phyloP scores from a whole-genome alignment of 768 basidiomycete genomes.

The Megacollybia marginata region DNA sequence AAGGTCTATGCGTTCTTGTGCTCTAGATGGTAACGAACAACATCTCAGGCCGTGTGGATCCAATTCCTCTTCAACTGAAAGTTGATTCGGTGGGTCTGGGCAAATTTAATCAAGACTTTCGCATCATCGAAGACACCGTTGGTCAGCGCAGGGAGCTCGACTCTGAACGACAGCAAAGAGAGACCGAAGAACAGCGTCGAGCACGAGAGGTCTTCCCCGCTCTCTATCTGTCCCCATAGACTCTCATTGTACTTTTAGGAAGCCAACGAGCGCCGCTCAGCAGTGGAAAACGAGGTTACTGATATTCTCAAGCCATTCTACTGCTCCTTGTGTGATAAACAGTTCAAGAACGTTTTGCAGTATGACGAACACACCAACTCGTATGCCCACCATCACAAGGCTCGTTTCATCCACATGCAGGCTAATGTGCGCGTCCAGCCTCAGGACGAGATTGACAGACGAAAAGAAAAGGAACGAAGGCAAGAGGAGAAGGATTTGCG shows the following conservation, averaged over 20 bases:
- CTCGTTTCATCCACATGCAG: constrained; percentile 78
- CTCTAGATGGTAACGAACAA: neutral
- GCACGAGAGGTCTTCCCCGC: constrained; percentile 51
- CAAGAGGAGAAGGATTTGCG: constrained; percentile 81
- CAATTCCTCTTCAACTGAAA: constrained; percentile 77
- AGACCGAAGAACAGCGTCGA: constrained; percentile 70
- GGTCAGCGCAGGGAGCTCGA: constrained; percentile 74
- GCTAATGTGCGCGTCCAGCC: constrained; percentile 59
- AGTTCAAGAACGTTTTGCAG: constrained; percentile 79
- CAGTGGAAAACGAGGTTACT: constrained; percentile 61
- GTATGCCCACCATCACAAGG: constrained; percentile 82
- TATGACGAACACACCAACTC: constrained; percentile 90
- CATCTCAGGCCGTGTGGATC: constrained; percentile 66
- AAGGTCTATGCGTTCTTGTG: constrained; percentile 39
- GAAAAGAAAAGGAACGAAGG: constrained; percentile 81
- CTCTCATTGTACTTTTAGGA: constrained; percentile 32
- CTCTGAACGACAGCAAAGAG: constrained; percentile 74
- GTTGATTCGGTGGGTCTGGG: constrained; percentile 74
- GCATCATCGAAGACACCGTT: constrained; percentile 81
- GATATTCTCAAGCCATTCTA: constrained; percentile 69
- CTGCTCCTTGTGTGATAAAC: constrained; percentile 79
- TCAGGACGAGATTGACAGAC: constrained; percentile 61
- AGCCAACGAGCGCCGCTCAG: constrained; percentile 53
- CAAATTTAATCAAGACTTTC: constrained; percentile 70
- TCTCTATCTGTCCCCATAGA: neutral